Evolutionary conservation across 176 grass and related monocot species (phyloP).

Genomic region (Miscanthus lutarioriparius): DNA sequence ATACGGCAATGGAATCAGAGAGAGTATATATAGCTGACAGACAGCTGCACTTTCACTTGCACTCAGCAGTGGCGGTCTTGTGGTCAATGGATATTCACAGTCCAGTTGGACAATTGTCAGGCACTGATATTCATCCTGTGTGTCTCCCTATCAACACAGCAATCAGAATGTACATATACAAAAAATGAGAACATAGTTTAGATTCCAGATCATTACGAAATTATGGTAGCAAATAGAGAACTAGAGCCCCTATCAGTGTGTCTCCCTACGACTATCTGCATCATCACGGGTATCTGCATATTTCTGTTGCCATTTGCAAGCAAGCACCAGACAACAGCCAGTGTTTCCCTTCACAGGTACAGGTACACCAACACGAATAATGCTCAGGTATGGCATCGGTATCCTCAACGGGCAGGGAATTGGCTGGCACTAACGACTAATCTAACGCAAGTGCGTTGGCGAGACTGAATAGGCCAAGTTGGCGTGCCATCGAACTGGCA

Average conservation of each 20-base stretch:
- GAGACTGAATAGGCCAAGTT: slow-evolving; percentile 28
- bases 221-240: too few relatives aligned
- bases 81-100: not conserved
- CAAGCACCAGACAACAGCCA: slow-evolving; percentile 15
- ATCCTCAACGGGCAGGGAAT: slow-evolving; percentile 10
- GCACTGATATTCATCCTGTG: not conserved
- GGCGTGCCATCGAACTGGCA: slow-evolving; percentile 24
- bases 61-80: not conserved
- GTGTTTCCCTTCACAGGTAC: not conserved
- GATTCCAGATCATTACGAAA: not conserved
- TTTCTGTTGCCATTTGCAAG: slow-evolving; percentile 27
- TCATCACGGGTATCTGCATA: not conserved
- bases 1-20: not conserved
- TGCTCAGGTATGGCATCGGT: not conserved
- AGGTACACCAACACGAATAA: slow-evolving; percentile 26
- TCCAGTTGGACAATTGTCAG: not conserved
- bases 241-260: too few relatives aligned
- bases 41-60: not conserved
- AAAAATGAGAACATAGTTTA: not conserved
- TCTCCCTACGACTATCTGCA: too few relatives aligned
- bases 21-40: not conserved
- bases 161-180: too few relatives aligned
- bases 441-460: not conserved
- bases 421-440: slow-evolving; percentile 3
- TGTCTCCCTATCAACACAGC: too few relatives aligned